Base-by-base conservation (phyloP, 495 filamentous ascomycete species). In the Letharia lupina region DNA sequence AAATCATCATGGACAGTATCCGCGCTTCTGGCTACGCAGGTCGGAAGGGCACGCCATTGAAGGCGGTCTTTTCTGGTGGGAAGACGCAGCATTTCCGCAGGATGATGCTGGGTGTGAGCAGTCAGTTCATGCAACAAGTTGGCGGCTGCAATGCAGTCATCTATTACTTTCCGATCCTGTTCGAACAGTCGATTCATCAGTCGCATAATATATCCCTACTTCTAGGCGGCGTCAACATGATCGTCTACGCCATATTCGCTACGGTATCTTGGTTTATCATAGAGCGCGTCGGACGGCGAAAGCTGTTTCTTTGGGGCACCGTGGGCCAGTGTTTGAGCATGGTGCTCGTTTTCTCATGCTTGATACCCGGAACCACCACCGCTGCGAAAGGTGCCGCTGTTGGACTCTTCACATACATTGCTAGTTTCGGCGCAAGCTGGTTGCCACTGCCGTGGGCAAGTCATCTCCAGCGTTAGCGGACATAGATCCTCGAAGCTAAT, bases 251-350 rank as follows among this genome's bases (percentile, higher is more conserved):
- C 18, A 83, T 91, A 66, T 91, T 89, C 67, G 82, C 87, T 7
- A 91, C 88, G 0, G 82, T 86, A 54, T 91, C 89, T 0, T 93
- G 89, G 87, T 92, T 91, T 76, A 83, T 89, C 71, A 86, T 93
- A 64, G 89, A 93, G 78, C 82, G 81, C 20, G 84, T 86, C 44
- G 89, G 89, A 35, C 82, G 89, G 13, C 82, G 89, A 16, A 88
- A 89, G 62, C 77, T 92, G 41, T 91, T 88, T 75, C 74, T 91
- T 5, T 81, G 79, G 60, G 89, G 89, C 39, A 87, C 85, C 39
- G 65, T 88, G 13, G 89, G 89, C 0, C 89, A 91, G 73, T 82
- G 80, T 60, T 70, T 86, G 18, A 83, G 83, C 60, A 92, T 93
- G 90, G 80, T 90, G 31, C 82, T 93, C 61, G 84, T 84, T n/a